Conservation (phyloP, 2,329 filamentous ascomycete genomes). For the Trichoderma polysporum region DNA sequence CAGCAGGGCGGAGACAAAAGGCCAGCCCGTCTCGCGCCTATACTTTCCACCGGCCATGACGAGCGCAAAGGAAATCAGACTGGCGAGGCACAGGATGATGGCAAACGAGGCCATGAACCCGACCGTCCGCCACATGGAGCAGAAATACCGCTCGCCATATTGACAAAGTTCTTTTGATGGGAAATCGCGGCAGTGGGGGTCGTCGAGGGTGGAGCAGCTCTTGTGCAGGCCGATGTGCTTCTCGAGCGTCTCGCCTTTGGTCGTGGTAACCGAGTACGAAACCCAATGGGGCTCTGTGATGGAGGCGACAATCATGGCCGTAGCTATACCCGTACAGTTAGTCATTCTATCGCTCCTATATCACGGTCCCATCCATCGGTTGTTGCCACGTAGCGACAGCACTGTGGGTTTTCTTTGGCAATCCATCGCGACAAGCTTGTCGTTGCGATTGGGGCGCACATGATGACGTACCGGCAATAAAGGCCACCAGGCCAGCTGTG, state of each 20-base stretch:
- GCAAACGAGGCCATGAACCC: slow-evolving; percentile 86
- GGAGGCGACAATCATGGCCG: slow-evolving; percentile 67
- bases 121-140: slow-evolving; percentile 85
- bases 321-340: slow-evolving; percentile 48
- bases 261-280: slow-evolving; percentile 56
- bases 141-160: slow-evolving; percentile 67
- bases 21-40: slow-evolving; percentile 81
- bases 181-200: slow-evolving; percentile 54
- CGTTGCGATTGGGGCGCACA: neutral
- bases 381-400: neutral
- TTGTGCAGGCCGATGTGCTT: slow-evolving; percentile 76
- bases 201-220: slow-evolving; percentile 70
- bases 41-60: slow-evolving; percentile 77
- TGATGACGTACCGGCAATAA: slow-evolving; percentile 43
- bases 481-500: slow-evolving; percentile 42
- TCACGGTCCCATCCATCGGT: no score
- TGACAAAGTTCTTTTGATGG: slow-evolving; percentile 37
- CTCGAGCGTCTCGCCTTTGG: slow-evolving; percentile 47
- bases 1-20: slow-evolving; percentile 66
- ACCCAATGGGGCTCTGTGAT: slow-evolving; percentile 73
- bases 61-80: slow-evolving; percentile 75
- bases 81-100: slow-evolving; percentile 77
- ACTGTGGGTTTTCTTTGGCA: neutral
- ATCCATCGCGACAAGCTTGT: neutral
- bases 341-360: no score